Evolutionary conservation across 148 eudicot species (phyloP).

Genomic region (Talinum fruticosum): DNA sequence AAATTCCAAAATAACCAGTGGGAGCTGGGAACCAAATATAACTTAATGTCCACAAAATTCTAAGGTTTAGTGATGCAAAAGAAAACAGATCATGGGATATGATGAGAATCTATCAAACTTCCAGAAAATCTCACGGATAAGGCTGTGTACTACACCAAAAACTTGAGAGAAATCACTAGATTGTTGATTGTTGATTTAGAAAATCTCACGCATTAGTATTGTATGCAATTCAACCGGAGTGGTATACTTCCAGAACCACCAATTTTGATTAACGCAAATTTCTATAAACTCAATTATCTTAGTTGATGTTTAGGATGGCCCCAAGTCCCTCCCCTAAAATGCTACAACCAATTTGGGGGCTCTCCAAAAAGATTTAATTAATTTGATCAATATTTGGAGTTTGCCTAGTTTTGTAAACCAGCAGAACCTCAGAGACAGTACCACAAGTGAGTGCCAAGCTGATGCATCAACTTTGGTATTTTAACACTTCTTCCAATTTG

Average conservation of each 20-base stretch:
- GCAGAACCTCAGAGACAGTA: neutral
- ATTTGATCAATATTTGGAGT: neutral
- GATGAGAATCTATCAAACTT: no score
- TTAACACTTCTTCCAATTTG: neutral
- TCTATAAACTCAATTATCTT: neutral
- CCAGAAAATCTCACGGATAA: no score
- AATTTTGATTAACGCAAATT: no score
- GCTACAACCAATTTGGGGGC: neutral
- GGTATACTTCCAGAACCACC: conserved; percentile 2
- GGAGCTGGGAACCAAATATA: no score
- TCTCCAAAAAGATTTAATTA: neutral
- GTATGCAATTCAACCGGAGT: conserved; percentile 5
- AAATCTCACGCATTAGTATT: conserved; percentile 10
- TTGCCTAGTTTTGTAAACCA: neutral
- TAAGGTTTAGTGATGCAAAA: no score
- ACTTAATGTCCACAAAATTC: no score
- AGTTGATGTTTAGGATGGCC: neutral
- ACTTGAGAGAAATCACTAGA: no score
- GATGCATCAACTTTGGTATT: neutral
- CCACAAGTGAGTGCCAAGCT: neutral
- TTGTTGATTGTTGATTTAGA: no score
- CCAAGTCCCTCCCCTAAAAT: neutral
- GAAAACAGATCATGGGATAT: no score
- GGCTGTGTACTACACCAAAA: no score
- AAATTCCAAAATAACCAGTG: no score